Conservation (phyloP, 176 grass and related monocot species). For the Phyllostachys edulis region DNA sequence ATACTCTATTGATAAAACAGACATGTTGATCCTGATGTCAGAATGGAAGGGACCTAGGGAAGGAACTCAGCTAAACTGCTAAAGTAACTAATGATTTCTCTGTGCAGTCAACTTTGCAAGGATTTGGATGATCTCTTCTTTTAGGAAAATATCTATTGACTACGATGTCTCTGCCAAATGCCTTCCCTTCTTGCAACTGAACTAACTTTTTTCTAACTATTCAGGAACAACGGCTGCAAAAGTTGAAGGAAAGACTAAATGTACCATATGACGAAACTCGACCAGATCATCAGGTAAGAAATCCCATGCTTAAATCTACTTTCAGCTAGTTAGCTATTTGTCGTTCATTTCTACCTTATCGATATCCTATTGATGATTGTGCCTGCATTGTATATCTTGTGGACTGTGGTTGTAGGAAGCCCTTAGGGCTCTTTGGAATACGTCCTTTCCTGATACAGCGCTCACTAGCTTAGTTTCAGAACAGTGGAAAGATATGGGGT, state of each 20-base stretch:
- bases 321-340: background rate
- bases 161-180: background rate
- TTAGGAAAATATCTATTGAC: background rate
- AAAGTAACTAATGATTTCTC: background rate
- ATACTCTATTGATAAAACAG: background rate
- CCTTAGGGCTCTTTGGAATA: constrained; percentile 70
- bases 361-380: background rate
- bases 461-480: constrained; percentile 69
- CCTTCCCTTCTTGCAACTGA: background rate
- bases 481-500: constrained; percentile 95
- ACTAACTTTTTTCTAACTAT: constrained; percentile 18
- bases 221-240: constrained; percentile 77
- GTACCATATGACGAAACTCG: constrained; percentile 78
- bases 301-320: background rate
- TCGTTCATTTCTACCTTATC: background rate
- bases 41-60: no score
- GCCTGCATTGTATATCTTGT: background rate
- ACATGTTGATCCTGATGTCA: no score
- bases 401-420: constrained; percentile 58
- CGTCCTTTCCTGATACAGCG: constrained; percentile 72
- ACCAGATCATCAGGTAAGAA: constrained; percentile 68
- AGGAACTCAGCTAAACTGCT: background rate
- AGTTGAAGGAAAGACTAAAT: constrained; percentile 78
- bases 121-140: background rate
- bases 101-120: background rate